These are phyloP conservation scores for Tuber melanosporum DNA, from an alignment of 495 filamentous ascomycete genomes.

Conservation along the genomic window DNA sequence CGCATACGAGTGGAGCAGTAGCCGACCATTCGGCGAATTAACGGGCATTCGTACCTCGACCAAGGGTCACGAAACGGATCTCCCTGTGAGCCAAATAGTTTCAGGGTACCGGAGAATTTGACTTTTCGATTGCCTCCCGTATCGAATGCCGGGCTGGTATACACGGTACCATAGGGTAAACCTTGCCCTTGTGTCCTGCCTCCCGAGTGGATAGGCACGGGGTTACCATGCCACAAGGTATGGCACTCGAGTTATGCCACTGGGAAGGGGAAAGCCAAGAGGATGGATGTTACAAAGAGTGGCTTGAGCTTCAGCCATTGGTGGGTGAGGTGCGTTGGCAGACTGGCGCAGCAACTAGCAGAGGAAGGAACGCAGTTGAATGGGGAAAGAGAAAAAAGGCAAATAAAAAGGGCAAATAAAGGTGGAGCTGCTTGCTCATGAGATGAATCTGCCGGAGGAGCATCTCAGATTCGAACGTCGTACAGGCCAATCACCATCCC, in stretches of 20 bases:
- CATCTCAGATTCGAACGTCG: slow-evolving; percentile 33
- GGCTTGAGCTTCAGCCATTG: slow-evolving; percentile 29
- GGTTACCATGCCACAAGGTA: background rate
- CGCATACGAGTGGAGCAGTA: slow-evolving; percentile 11
- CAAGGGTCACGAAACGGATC: slow-evolving; percentile 10
- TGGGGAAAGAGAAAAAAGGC: no score
- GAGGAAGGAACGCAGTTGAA: background rate
- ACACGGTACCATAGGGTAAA: background rate
- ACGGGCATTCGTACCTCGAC: slow-evolving; percentile 9
- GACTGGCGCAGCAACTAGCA: slow-evolving; percentile 5
- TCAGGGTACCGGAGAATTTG: background rate
- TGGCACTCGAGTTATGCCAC: slow-evolving; percentile 1
- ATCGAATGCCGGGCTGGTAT: slow-evolving; percentile 14
- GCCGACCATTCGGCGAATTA: slow-evolving; percentile 20
- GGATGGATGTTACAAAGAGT: slow-evolving; percentile 11
- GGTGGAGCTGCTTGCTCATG: background rate
- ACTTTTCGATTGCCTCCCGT: slow-evolving; percentile 17
- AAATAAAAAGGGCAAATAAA: background rate
- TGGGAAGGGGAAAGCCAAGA: slow-evolving; percentile 14
- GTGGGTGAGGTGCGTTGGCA: slow-evolving; percentile 28
- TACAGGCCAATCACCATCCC: slow-evolving; percentile 23
- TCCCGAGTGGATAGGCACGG: background rate
- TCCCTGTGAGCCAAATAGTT: slow-evolving; percentile 3
- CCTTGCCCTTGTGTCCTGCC: background rate
- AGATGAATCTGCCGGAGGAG: slow-evolving; percentile 32